Evolutionary conservation across 768 basidiomycete species (phyloP).

Genomic region (Rhodotorula kratochvilovae): DNA sequence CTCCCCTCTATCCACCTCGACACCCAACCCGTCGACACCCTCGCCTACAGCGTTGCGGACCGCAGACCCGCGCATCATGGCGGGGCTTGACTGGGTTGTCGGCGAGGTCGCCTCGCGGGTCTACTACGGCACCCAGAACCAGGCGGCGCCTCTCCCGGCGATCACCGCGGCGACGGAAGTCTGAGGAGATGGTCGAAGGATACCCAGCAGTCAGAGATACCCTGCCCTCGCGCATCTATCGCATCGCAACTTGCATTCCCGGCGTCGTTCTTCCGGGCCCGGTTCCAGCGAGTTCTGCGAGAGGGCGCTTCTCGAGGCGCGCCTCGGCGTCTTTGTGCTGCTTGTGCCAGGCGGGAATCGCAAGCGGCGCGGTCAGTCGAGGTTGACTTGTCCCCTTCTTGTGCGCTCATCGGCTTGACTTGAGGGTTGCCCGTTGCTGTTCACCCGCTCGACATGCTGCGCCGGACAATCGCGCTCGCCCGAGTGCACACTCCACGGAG

Average conservation of each 20-base stretch:
- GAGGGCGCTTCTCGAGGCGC: too few species aligned
- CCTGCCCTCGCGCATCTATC: neutral
- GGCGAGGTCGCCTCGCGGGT: conserved; percentile 78
- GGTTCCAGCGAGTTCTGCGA: too few species aligned
- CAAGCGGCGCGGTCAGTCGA: too few species aligned
- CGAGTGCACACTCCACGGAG: neutral
- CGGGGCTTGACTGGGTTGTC: conserved; percentile 86
- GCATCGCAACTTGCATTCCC: too few species aligned
- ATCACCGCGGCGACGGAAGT: neutral
- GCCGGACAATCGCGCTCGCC: neutral
- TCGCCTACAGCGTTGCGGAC: too few species aligned
- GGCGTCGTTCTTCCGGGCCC: too few species aligned
- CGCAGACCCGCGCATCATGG: conserved; percentile 22
- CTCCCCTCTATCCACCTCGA: too few species aligned
- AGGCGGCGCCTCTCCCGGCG: neutral
- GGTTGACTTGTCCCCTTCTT: too few species aligned
- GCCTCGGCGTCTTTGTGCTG: too few species aligned
- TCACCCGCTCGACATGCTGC: neutral
- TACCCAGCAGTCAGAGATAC: neutral
- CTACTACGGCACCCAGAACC: conserved; percentile 60
- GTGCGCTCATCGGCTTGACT: neutral
- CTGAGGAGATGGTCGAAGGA: neutral
- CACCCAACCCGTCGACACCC: too few species aligned
- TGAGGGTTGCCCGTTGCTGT: neutral
- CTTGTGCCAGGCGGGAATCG: too few species aligned